Evolutionary conservation across 2,329 filamentous ascomycete genomes (phyloP).

Genomic region (Corniculantispora saksenae): DNA sequence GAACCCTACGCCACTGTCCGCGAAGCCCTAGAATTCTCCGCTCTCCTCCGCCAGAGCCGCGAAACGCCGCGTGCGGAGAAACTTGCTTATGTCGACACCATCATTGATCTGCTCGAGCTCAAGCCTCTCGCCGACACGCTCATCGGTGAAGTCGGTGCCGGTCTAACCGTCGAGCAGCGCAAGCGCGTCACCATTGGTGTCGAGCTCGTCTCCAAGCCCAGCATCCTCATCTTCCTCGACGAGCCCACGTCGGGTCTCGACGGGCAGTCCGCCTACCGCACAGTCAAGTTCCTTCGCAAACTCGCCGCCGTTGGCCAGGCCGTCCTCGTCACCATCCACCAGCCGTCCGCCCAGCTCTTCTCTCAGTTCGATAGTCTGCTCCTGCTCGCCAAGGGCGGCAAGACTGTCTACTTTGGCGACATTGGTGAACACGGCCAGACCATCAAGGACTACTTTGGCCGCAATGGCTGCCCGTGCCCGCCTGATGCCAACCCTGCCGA

Average conservation of each 20-base stretch:
- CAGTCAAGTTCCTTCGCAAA: constrained; percentile 65
- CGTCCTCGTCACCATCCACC: constrained; percentile 69
- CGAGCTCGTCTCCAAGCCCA: constrained; percentile 62
- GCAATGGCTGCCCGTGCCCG: constrained; percentile 64
- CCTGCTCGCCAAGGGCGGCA: constrained; percentile 64
- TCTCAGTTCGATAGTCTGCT: constrained; percentile 67
- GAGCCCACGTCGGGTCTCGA: constrained; percentile 68
- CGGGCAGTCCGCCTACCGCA: constrained; percentile 67
- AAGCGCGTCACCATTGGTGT: constrained; percentile 62
- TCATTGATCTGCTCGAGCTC: constrained; percentile 65
- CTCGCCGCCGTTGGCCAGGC: constrained; percentile 67
- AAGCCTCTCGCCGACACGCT: constrained; percentile 50
- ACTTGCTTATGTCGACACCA: constrained; percentile 73
- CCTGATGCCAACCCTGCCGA: constrained; percentile 70
- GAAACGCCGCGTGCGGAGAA: constrained; percentile 67
- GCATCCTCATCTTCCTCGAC: constrained; percentile 61
- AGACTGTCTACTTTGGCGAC: constrained; percentile 68
- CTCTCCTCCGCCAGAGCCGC: constrained; percentile 70
- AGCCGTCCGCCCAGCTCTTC: constrained; percentile 67
- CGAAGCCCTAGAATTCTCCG: constrained; percentile 74
- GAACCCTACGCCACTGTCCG: constrained; percentile 72
- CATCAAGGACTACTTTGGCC: constrained; percentile 64
- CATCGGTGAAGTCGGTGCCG: constrained; percentile 51
- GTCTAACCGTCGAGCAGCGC: constrained; percentile 54
- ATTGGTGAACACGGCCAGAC: constrained; percentile 58